Conservation (phyloP, 176 grass and related monocot genomes). For the Eremochloa ophiuroides region DNA sequence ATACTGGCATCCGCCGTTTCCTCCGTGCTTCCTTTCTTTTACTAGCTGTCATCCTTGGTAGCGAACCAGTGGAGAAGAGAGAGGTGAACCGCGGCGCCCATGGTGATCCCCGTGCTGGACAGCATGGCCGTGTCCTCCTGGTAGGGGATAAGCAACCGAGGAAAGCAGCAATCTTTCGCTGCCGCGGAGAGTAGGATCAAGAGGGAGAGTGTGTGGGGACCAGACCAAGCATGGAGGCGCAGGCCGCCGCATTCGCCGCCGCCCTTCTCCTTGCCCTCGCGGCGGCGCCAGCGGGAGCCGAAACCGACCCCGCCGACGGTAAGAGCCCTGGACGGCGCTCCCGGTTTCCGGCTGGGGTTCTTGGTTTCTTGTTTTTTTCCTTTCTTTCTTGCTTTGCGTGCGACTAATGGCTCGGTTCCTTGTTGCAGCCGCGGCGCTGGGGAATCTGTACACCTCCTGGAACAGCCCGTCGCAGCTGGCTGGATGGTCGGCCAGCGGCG, state of each 20-base stretch:
- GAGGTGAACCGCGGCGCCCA: background rate
- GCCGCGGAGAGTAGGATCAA: background rate
- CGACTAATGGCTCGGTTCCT: background rate
- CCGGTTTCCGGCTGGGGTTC: background rate
- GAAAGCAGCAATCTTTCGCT: background rate
- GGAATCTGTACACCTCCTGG: conserved; percentile 76
- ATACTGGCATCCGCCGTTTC: conserved; percentile 23
- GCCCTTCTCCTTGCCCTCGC: conserved; percentile 24
- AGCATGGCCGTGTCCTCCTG: conserved; percentile 20
- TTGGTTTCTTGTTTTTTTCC: conserved; percentile 16
- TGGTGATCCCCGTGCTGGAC: conserved; percentile 37
- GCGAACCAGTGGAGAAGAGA: background rate
- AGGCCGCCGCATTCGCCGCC: conserved; percentile 34
- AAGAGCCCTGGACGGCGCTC: background rate
- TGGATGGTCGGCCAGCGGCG: conserved; percentile 69
- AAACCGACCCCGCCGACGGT: conserved; percentile 46
- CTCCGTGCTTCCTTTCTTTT: background rate
- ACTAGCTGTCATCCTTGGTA: conserved; percentile 24
- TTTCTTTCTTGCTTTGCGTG: background rate
- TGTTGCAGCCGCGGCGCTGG: conserved; percentile 81
- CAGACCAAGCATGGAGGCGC: conserved; percentile 22
- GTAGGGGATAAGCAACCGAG: background rate
- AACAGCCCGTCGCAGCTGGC: conserved; percentile 76
- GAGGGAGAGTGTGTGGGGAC: background rate
- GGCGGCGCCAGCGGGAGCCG: conserved; percentile 27